phyloP scores from a whole-genome alignment of 306 rosid genomes.

The Trichosanthes cucumerina region DNA sequence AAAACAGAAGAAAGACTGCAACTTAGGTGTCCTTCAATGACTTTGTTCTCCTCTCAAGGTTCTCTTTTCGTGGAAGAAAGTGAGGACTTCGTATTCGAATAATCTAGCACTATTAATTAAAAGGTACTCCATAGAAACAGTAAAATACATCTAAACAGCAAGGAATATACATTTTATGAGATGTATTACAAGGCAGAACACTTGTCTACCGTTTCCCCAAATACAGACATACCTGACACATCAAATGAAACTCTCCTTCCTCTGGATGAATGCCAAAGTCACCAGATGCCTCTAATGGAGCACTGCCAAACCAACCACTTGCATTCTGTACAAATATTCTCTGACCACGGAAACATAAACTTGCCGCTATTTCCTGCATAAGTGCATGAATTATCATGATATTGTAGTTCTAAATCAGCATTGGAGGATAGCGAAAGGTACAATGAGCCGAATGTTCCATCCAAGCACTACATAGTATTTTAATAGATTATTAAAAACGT shows the following conservation, averaged over 20 bases:
- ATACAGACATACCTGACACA: slow-evolving; percentile 64
- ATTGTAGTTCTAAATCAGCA: neutral
- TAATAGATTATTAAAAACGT: neutral
- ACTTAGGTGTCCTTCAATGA: neutral
- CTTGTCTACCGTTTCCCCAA: neutral
- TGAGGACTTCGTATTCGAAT: neutral
- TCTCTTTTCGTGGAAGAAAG: neutral
- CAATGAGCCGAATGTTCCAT: neutral
- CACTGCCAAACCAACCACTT: slow-evolving; percentile 83
- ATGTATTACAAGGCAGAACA: neutral
- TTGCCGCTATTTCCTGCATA: slow-evolving; percentile 64
- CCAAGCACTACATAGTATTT: neutral
- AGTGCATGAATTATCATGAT: neutral
- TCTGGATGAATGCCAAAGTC: slow-evolving; percentile 95
- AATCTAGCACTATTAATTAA: neutral
- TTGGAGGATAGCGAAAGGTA: neutral
- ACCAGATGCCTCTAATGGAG: slow-evolving; percentile 92
- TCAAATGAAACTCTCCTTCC: slow-evolving; percentile 87
- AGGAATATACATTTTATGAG: neutral
- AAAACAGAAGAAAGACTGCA: neutral
- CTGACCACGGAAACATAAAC: slow-evolving; percentile 88
- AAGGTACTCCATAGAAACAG: neutral
- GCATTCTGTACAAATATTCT: slow-evolving; percentile 81
- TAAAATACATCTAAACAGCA: neutral
- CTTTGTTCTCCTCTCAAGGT: neutral